Conservation (phyloP, 2,329 filamentous ascomycete genomes). For the Ustilaginoidea virens region DNA sequence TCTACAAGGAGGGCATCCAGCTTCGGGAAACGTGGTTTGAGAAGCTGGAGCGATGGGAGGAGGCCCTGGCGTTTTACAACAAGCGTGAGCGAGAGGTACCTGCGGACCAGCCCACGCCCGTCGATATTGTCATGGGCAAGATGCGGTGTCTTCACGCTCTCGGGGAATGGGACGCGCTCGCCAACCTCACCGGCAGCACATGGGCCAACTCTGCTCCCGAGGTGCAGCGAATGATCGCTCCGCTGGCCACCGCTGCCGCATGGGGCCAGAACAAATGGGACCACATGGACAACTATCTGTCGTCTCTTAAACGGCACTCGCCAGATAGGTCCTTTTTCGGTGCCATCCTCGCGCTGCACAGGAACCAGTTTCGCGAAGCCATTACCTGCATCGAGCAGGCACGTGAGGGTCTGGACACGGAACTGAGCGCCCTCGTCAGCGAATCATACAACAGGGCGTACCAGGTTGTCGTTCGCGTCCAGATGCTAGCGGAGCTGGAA, state of each 20-base stretch:
- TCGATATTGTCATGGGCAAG: constrained; percentile 98
- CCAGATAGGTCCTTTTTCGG: constrained; percentile 96
- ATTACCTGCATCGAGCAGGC: constrained; percentile 81
- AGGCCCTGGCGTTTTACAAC: constrained; percentile 83
- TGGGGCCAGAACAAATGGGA: constrained; percentile 98
- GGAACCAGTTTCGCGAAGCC: constrained; percentile 89
- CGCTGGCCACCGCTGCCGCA: constrained; percentile 83
- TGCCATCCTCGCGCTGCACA: constrained; percentile 84
- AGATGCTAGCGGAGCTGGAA: constrained; percentile 97
- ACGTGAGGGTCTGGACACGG: constrained; percentile 84
- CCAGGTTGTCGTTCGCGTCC: constrained; percentile 91
- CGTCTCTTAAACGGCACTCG: constrained; percentile 84
- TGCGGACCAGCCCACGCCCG: constrained; percentile 42
- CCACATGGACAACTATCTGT: constrained; percentile 92
- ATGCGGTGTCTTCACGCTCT: constrained; percentile 97
- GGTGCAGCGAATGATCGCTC: constrained; percentile 79
- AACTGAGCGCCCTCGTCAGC: constrained; percentile 89
- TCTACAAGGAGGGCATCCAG: constrained; percentile 85
- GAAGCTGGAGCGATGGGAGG: constrained; percentile 95
- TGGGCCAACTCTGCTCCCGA: constrained; percentile 85
- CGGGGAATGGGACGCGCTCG: constrained; percentile 92
- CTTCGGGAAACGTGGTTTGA: constrained; percentile 98
- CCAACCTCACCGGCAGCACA: constrained; percentile 75
- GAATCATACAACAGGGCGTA: constrained; percentile 98
- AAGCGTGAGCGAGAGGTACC: constrained; percentile 61